Percentiles rank a stretch among this genome's conserved stretches.
These are phyloP conservation scores for Mycosphaerella arachidis DNA, from an alignment of 2,329 filamentous ascomycete species.

Conservation along the genomic window DNA sequence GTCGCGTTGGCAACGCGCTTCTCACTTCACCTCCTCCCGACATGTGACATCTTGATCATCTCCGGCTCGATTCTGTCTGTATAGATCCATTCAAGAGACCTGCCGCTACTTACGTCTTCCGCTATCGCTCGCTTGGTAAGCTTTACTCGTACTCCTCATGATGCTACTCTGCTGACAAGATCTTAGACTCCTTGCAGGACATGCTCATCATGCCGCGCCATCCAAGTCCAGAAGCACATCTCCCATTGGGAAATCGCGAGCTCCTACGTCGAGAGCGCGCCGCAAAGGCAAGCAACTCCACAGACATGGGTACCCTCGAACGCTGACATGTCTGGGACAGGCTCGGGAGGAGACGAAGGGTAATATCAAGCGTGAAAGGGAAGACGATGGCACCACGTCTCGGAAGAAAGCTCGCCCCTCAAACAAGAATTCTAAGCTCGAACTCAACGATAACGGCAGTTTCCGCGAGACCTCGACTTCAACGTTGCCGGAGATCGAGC, in stretches of 20 bases:
- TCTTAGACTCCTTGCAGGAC: constrained; percentile 12
- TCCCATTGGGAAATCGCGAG: constrained; percentile 18
- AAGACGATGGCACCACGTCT: background rate
- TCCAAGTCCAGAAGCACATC: constrained; percentile 3
- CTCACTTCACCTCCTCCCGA: too few relatives aligned
- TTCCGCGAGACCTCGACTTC: constrained; percentile 12
- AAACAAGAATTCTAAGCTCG: constrained; percentile 15
- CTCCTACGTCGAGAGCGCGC: background rate
- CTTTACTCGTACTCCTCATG: background rate
- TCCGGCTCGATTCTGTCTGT: too few relatives aligned
- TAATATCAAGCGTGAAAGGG: constrained; percentile 20
- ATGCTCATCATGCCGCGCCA: constrained; percentile 8
- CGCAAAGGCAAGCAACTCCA: background rate
- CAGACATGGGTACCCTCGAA: background rate
- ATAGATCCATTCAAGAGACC: too few relatives aligned
- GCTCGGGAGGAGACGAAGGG: background rate
- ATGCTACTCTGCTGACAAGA: background rate
- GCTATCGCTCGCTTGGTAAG: constrained; percentile 19
- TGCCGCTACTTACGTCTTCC: constrained; percentile 11
- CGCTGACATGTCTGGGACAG: too few relatives aligned
- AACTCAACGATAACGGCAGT: constrained; percentile 13
- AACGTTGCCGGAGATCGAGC: background rate
- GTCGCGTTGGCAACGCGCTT: too few relatives aligned
- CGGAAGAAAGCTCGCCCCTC: constrained; percentile 5
- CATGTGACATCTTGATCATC: too few relatives aligned